These are phyloP conservation scores for Conoideocrella luteorostrata DNA, from an alignment of 2,329 filamentous ascomycete genomes.

Conservation along the genomic window DNA sequence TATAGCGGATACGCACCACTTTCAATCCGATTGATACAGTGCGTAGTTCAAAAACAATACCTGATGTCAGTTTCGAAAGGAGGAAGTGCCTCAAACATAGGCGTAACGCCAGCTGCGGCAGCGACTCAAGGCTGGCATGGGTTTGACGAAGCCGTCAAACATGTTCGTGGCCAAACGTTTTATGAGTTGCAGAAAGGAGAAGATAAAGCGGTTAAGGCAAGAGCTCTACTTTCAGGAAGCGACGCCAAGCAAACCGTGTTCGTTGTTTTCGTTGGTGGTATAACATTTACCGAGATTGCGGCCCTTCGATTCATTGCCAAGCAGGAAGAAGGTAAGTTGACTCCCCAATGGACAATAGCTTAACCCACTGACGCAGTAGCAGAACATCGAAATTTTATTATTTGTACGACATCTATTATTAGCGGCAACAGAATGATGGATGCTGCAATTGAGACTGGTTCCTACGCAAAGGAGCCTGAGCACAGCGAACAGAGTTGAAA, in stretches of 20 bases:
- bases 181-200: constrained; percentile 89
- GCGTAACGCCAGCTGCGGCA: constrained; percentile 35
- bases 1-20: constrained; percentile 96
- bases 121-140: constrained; percentile 80
- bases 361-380: constrained; percentile 7
- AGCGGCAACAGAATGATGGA: constrained; percentile 88
- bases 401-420: constrained; percentile 87
- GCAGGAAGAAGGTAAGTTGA: constrained; percentile 63
- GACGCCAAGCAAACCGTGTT: constrained; percentile 78
- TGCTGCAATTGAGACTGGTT: constrained; percentile 67
- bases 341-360: background rate
- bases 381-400: constrained; percentile 76
- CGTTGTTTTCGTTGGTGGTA: constrained; percentile 95
- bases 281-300: constrained; percentile 94
- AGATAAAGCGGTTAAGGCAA: constrained; percentile 83
- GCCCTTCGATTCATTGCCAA: constrained; percentile 84
- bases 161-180: constrained; percentile 81
- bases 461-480: constrained; percentile 37
- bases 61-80: constrained; percentile 65
- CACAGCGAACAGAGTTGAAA: constrained; percentile 4
- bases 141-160: constrained; percentile 87
- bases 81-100: constrained; percentile 32
- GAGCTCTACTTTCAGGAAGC: constrained; percentile 75
- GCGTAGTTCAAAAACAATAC: constrained; percentile 84
- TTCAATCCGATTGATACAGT: constrained; percentile 85